A percentile compares a stretch with the other conserved stretches of the same genome.
Evolutionary conservation across 208 protist species (phyloP).

Genomic region (Leptomonas pyrrhocoris): DNA sequence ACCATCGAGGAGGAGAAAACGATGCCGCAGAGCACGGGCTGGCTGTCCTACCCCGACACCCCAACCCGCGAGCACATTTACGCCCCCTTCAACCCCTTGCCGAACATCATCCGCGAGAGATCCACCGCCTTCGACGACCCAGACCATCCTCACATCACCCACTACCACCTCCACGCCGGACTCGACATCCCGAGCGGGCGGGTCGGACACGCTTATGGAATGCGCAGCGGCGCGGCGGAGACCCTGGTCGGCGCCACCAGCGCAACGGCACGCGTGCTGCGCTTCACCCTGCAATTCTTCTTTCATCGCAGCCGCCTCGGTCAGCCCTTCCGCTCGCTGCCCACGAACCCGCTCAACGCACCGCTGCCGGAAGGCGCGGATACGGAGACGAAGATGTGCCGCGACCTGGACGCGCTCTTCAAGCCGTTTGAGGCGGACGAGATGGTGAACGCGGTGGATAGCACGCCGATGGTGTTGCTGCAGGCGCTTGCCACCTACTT

Average conservation of each 20-base stretch:
- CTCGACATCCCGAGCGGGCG: constrained; percentile 38
- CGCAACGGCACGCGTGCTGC: constrained; percentile 56
- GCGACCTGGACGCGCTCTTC: constrained; percentile 43
- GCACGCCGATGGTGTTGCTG: constrained; percentile 29
- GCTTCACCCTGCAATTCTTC: constrained; percentile 60
- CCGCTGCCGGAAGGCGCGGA: constrained; percentile 21
- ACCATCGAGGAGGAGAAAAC: constrained; percentile 32
- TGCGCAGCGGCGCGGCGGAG: constrained; percentile 45
- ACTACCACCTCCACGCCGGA: constrained; percentile 36
- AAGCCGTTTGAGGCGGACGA: constrained; percentile 25
- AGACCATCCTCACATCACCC: constrained; percentile 50
- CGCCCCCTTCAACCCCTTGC: constrained; percentile 44
- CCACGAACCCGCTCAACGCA: constrained; percentile 61
- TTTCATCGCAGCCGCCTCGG: constrained; percentile 52
- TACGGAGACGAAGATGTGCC: constrained; percentile 18
- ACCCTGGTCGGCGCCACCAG: constrained; percentile 48
- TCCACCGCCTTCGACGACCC: constrained; percentile 41
- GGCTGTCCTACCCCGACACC: constrained; percentile 65
- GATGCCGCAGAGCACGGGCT: constrained; percentile 47
- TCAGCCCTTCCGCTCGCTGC: constrained; percentile 43
- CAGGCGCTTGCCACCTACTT: constrained; percentile 59
- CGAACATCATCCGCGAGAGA: constrained; percentile 42
- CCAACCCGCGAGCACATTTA: constrained; percentile 49
- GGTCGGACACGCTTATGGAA: constrained; percentile 35
- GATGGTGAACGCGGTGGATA: constrained; percentile 16